Evolutionary conservation across 768 basidiomycete species (phyloP), one percentile per base, ranked within the genome.

Genomic region (Mycena galericulata): DNA sequence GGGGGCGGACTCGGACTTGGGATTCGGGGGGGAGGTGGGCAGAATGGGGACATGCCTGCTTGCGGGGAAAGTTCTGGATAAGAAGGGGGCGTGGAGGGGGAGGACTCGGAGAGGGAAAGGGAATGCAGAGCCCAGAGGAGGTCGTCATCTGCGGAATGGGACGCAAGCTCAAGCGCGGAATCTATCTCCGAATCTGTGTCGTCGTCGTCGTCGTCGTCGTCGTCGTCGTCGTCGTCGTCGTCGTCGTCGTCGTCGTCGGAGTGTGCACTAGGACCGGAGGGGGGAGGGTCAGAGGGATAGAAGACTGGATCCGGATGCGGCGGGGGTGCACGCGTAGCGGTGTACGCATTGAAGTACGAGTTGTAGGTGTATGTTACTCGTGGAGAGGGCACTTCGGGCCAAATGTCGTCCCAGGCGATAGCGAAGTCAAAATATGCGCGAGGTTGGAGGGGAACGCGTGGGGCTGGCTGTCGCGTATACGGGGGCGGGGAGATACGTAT

Each of bases 371-470:
- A 58, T 46, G 57, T 51, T 26, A 56, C 36, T 15, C 32, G 59
- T 17, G 43, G 43, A 34, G 50, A n/a, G 9, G 62, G 59, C n/a
- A 40, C 30, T 30, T 62, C 56, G 10, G 69, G 69, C 69, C 69
- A 70, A 41, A 70, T 45, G 47, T 70, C 69, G 18, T 70, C 65
- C 69, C 69, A 70, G 22, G 54, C 63, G 30, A 70, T 59, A 41
- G 60, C 62, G 27, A 70, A 62, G 45, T 70, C 69, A 20, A 63
- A 56, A 17, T 38, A 65, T 17, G 56, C 45, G 38, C 45, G 55
- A n/a, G 27, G 53, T 3, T 40, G 30, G 17, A 18, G 41, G 40
- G 54, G 5, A 0, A 34, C 8, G 1, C 38, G 29, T 10, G 50
- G 36, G 15, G 24, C 29, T 10, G 46, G 59, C 12, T n/a, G 59